phyloP scores from a whole-genome alignment of 225 moss, liverwort and hornwort species.

The Sphagnum contortum region DNA sequence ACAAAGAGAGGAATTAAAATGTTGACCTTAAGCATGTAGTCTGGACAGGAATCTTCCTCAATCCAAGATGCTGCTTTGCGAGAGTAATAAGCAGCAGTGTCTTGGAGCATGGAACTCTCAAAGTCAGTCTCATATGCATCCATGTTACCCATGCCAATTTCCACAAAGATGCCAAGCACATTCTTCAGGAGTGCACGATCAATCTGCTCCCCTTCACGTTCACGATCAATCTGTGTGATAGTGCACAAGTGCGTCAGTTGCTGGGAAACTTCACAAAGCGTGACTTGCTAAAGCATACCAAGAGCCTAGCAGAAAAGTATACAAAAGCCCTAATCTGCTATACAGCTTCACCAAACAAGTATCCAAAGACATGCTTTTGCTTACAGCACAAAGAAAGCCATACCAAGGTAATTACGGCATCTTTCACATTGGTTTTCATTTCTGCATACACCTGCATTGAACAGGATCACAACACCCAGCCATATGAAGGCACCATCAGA shows the following conservation, averaged over 20 bases:
- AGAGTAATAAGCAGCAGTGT: conserved; percentile 86
- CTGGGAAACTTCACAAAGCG: no score
- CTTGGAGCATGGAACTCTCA: conserved; percentile 86
- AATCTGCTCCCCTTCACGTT: conserved; percentile 97
- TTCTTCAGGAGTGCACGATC: conserved; percentile 96
- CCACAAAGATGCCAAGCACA: conserved; percentile 91
- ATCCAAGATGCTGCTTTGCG: conserved; percentile 97
- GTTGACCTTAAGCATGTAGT: conserved; percentile 94
- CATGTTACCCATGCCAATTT: conserved; percentile 97
- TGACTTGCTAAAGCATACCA: no score
- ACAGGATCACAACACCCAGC: no score
- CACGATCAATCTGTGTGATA: conserved; percentile 62
- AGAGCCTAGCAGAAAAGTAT: no score
- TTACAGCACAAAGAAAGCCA: background rate
- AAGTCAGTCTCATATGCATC: conserved; percentile 89
- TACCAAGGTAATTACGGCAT: conserved; percentile 93
- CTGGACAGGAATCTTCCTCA: conserved; percentile 96
- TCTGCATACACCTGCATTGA: conserved; percentile 75
- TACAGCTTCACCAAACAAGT: no score
- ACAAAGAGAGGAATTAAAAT: background rate
- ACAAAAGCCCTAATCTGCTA: no score
- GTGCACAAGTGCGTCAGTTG: no score
- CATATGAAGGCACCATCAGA: no score
- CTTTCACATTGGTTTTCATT: conserved; percentile 94
- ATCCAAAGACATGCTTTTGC: no score